phyloP scores from a whole-genome alignment of 2,329 filamentous ascomycete species.

The Dactylellina leptospora region DNA sequence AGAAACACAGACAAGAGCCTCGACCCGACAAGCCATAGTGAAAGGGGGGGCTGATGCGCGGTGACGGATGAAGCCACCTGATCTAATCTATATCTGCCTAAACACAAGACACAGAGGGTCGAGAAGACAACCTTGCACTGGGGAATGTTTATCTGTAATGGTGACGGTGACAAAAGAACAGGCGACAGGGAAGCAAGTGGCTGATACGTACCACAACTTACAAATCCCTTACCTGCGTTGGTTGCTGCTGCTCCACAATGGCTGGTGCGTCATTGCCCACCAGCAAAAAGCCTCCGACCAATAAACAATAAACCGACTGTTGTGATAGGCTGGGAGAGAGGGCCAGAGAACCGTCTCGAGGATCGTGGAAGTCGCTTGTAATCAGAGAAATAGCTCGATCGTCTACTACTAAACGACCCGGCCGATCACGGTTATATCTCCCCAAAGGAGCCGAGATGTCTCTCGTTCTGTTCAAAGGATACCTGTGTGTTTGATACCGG shows the following conservation, averaged over 20 bases:
- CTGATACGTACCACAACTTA: conserved; percentile 43
- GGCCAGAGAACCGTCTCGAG: conserved; percentile 1
- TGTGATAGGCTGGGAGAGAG: conserved; percentile 23
- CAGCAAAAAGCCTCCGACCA: no score
- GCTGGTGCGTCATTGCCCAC: conserved; percentile 46
- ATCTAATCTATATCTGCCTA: conserved; percentile 29
- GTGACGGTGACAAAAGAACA: neutral
- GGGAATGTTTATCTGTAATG: no score
- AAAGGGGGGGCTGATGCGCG: conserved; percentile 28
- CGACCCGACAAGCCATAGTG: no score
- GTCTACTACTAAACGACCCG: neutral
- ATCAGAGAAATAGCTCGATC: conserved; percentile 15
- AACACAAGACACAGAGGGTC: no score
- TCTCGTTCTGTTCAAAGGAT: neutral
- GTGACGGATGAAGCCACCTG: conserved; percentile 43
- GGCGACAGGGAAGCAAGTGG: conserved; percentile 9
- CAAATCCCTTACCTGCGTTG: conserved; percentile 27
- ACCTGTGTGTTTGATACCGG: neutral
- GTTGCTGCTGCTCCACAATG: conserved; percentile 39
- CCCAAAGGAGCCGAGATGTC: neutral
- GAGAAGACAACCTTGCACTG: no score
- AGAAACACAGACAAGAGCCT: neutral
- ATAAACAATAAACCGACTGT: neutral
- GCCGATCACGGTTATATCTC: conserved; percentile 3
- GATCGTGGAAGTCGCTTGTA: conserved; percentile 28